A percentile compares a stretch with the other conserved stretches of the same genome.
Evolutionary conservation across 179 eudicot species (phyloP).

Genomic region (Nepenthes alata): DNA sequence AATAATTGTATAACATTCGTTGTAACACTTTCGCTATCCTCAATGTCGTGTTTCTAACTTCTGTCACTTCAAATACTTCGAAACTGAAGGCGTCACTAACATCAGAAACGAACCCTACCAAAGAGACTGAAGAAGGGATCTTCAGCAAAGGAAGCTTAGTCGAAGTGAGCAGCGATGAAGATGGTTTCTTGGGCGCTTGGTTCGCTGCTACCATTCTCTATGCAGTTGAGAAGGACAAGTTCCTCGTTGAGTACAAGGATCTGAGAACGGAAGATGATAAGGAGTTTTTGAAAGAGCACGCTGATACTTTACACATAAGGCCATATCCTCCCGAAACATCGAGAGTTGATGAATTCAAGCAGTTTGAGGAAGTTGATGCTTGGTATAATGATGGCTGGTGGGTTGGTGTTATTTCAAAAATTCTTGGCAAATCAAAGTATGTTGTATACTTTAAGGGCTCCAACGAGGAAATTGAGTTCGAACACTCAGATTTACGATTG

Average conservation of each 20-base stretch:
- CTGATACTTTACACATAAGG: constrained; percentile 46
- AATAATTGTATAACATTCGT: too few relatives aligned
- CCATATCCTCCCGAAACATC: constrained; percentile 57
- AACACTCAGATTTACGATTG: constrained; percentile 44
- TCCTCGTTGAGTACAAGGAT: constrained; percentile 46
- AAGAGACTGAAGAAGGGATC: constrained; percentile 11
- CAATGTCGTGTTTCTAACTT: too few relatives aligned
- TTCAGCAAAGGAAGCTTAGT: constrained; percentile 38
- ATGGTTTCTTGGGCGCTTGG: constrained; percentile 87
- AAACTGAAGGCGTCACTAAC: constrained; percentile 12
- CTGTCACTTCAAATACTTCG: too few relatives aligned
- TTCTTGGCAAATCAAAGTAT: constrained; percentile 37
- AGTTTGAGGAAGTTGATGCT: constrained; percentile 75
- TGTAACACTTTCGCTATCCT: too few relatives aligned
- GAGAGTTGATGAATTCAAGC: constrained; percentile 26
- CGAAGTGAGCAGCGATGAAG: constrained; percentile 85
- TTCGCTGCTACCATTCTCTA: constrained; percentile 52
- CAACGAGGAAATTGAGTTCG: constrained; percentile 42
- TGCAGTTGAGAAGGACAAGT: constrained; percentile 25
- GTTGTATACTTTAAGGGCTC: constrained; percentile 49
- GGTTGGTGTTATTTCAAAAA: constrained; percentile 64
- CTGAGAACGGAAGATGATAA: constrained; percentile 57
- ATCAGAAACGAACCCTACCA: constrained; percentile 3
- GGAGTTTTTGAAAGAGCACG: constrained; percentile 50
- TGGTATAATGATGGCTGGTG: constrained; percentile 83